A percentile compares a stretch with the other conserved stretches of the same genome.
Evolutionary conservation across 768 basidiomycete genomes (phyloP).

Genomic region (Tremella fuciformis): DNA sequence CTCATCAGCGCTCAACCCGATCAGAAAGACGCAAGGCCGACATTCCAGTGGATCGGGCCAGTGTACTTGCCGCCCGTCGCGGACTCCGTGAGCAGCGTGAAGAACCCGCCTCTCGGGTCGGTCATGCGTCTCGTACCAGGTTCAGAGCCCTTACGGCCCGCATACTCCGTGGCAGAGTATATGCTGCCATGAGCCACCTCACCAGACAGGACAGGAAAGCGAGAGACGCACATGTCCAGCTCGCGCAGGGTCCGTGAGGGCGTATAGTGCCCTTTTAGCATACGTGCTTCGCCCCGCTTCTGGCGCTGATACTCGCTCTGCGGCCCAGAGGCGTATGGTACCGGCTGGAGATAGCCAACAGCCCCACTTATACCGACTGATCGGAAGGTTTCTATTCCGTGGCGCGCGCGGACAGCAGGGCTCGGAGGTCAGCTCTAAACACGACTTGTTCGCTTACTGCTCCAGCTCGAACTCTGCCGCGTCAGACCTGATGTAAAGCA

Average conservation of each 20-base stretch:
- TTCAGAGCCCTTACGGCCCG: not conserved
- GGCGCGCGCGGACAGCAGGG: too few species aligned
- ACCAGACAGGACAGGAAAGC: not conserved
- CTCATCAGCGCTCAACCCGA: not conserved
- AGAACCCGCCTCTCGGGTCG: constrained; percentile 14
- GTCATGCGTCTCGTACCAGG: constrained; percentile 15
- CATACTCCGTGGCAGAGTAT: not conserved
- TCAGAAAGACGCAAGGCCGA: constrained; percentile 10
- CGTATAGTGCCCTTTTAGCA: constrained; percentile 22
- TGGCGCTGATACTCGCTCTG: constrained; percentile 20
- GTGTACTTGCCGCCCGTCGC: constrained; percentile 27
- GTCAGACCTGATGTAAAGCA: not conserved
- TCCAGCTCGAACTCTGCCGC: too few species aligned
- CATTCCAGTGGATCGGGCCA: constrained; percentile 23
- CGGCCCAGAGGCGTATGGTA: constrained; percentile 11
- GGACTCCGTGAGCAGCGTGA: constrained; percentile 25
- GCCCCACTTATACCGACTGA: too few species aligned
- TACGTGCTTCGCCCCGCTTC: constrained; percentile 4
- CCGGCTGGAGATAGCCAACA: constrained; percentile 14
- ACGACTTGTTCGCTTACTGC: too few species aligned
- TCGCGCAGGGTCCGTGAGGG: constrained; percentile 15
- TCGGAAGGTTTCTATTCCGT: too few species aligned
- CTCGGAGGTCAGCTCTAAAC: too few species aligned
- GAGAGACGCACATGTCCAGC: constrained; percentile 18
- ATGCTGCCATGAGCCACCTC: not conserved